Conservation (phyloP, 2,329 filamentous ascomycete species). For the Fusarium verticillioides region DNA sequence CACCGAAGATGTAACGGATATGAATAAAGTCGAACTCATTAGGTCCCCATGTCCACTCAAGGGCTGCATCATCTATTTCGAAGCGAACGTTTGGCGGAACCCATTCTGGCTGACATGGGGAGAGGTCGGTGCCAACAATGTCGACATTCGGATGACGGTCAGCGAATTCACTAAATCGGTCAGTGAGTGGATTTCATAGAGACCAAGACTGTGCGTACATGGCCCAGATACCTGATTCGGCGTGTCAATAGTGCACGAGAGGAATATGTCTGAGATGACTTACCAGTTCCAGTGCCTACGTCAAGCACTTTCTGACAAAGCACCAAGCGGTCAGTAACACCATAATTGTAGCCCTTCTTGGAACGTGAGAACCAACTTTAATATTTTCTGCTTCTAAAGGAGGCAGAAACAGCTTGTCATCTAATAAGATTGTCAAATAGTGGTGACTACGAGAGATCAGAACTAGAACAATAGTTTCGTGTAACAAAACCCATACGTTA, state of each 20-base stretch:
- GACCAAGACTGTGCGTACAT: not conserved
- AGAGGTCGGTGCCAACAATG: slow-evolving; percentile 34
- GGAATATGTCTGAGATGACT: rapidly evolving
- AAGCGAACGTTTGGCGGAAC: slow-evolving; percentile 39
- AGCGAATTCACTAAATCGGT: slow-evolving; percentile 22
- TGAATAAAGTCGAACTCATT: slow-evolving; percentile 33
- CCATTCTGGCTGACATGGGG: slow-evolving; percentile 34
- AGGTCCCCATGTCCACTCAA: slow-evolving; percentile 31
- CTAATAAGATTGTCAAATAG: slow-evolving; percentile 15
- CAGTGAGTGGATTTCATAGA: rapidly evolving
- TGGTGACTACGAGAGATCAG: slow-evolving; percentile 1
- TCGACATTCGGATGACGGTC: slow-evolving; percentile 28
- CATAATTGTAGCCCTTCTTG: rapidly evolving
- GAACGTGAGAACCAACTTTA: not conserved
- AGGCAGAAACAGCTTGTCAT: slow-evolving; percentile 1
- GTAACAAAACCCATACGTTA: not conserved
- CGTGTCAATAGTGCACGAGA: not conserved
- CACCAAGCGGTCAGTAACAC: not conserved
- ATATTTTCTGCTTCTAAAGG: not conserved
- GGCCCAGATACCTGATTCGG: slow-evolving; percentile 17
- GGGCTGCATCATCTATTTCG: slow-evolving; percentile 32
- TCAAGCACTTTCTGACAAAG: slow-evolving; percentile 11
- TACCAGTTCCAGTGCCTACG: slow-evolving; percentile 25
- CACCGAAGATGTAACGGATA: slow-evolving; percentile 36
- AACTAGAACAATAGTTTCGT: rapidly evolving